Percentiles rank a stretch among this genome's conserved stretches.
phyloP scores from a whole-genome alignment of 2,329 filamentous ascomycete species.

The Cryoendolithus antarcticus region DNA sequence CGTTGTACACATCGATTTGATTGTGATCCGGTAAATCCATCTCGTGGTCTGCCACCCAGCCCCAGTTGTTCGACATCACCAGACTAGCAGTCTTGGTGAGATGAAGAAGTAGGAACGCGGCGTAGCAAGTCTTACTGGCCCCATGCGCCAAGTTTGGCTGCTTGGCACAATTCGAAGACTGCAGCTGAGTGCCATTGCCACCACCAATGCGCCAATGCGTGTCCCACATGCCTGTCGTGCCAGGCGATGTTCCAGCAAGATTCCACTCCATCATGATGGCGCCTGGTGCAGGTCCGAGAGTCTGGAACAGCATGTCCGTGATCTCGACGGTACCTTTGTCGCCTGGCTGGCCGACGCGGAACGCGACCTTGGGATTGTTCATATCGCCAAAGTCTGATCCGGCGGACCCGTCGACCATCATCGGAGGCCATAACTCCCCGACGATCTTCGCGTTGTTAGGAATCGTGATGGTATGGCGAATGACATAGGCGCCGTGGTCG shows the following conservation, averaged over 20 bases:
- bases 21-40: constrained; percentile 60
- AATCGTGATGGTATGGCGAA: constrained; percentile 47
- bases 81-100: constrained; percentile 45
- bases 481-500: constrained; percentile 51
- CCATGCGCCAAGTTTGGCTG: constrained; percentile 43
- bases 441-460: constrained; percentile 61
- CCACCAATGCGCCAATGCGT: constrained; percentile 68
- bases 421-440: constrained; percentile 81
- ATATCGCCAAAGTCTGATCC: constrained; percentile 57
- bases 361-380: constrained; percentile 66
- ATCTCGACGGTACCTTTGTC: constrained; percentile 76
- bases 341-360: constrained; percentile 68
- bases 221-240: constrained; percentile 76
- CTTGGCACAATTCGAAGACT: constrained; percentile 66
- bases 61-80: constrained; percentile 84
- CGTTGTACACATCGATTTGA: constrained; percentile 76
- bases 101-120: constrained; percentile 46
- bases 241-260: constrained; percentile 52
- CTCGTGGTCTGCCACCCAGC: constrained; percentile 87
- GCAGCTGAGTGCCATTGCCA: constrained; percentile 44
- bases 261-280: constrained; percentile 92
- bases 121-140: constrained; percentile 54
- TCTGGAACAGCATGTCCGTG: constrained; percentile 75
- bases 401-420: constrained; percentile 64
- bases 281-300: constrained; percentile 68